These are phyloP conservation scores for Graphilbum fragrans DNA, from an alignment of 2,329 filamentous ascomycete genomes.

Conservation along the genomic window DNA sequence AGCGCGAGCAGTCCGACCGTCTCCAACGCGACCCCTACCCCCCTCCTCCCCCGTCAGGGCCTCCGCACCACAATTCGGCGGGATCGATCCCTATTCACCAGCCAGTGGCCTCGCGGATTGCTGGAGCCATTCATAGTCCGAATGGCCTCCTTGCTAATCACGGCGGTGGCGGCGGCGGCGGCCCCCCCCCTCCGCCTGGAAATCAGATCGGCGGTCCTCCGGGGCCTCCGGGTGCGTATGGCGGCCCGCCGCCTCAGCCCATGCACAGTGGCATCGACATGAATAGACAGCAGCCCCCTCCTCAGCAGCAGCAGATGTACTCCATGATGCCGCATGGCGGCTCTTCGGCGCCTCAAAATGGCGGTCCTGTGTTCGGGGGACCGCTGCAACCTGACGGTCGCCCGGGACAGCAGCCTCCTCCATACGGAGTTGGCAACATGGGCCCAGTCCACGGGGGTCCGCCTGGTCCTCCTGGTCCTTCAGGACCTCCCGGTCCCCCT, in stretches of 20 bases:
- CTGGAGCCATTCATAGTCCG: slow-evolving; percentile 79
- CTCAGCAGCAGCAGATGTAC: slow-evolving; percentile 42
- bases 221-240: slow-evolving; percentile 40
- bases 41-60: slow-evolving; percentile 23
- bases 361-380: slow-evolving; percentile 53
- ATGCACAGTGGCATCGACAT: slow-evolving; percentile 39
- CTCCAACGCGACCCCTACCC: slow-evolving; percentile 48
- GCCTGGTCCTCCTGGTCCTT: slow-evolving; percentile 13
- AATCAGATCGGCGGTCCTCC: slow-evolving; percentile 33
- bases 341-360: slow-evolving; percentile 31
- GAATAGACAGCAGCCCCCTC: slow-evolving; percentile 12
- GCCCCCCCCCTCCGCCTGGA: slow-evolving; percentile 32
- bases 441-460: slow-evolving; percentile 21
- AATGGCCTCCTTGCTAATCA: slow-evolving; percentile 75
- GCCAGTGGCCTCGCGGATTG: slow-evolving; percentile 72
- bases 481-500: neutral
- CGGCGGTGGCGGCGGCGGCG: slow-evolving; percentile 24
- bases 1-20: slow-evolving; percentile 51
- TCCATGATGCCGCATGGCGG: slow-evolving; percentile 35
- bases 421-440: slow-evolving; percentile 32
- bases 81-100: slow-evolving; percentile 88
- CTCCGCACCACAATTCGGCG: slow-evolving; percentile 75
- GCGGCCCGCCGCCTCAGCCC: slow-evolving; percentile 26
- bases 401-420: slow-evolving; percentile 45
- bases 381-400: slow-evolving; percentile 50